Evolutionary conservation across 116 monocot genomes (phyloP), one percentile per base, ranked within the genome.

Genomic region (Thalassia testudinum): DNA sequence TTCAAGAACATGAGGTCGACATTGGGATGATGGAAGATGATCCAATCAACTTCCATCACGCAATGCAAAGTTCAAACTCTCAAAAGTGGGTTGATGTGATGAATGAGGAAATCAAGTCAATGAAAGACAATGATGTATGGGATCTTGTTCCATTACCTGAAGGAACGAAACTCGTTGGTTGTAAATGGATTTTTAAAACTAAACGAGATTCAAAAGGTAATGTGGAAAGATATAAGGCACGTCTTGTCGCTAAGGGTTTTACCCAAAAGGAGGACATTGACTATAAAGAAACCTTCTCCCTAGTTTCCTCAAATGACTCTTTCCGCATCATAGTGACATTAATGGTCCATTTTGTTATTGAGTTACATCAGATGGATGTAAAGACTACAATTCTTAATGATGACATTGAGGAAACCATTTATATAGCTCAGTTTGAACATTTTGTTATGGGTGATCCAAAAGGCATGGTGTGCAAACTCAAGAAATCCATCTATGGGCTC

Each of bases 171-270:
- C 28, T 16, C 11, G 20, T 55, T 22, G 55, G 30, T 30, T 55
- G 55, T 19, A 55, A 37, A 37, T 55, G 37, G 55, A 20, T 55
- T 5, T 55, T 55, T n/a, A n/a, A 34, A 37, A 55, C 55, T 19
- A 55, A 55, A 37, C 12, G 55, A 12, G 55, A 30, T 22, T 55
- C 27, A 18, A 27, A 29, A 17, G 53, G 27, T 17, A n/a, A 54
- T 29, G 24, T 54, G 7, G 53, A 54, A 18, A 37, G 23, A 13
- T 52, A 50, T 24, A 62, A 52, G 26, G 50, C 29, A n/a, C 7
- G 18, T 11, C 47, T 45, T 1, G 1, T 60, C 6, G 44, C 5
- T 1, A 45, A 45, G 48, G 27, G 48, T 8, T 48, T 27, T 27
- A 12, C 19, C 1, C 47, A 60, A 30, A 40, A 47, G 18, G 40